Evolutionary conservation across 2,329 filamentous ascomycete genomes (phyloP).

Genomic region (Aspergillus intermedius): DNA sequence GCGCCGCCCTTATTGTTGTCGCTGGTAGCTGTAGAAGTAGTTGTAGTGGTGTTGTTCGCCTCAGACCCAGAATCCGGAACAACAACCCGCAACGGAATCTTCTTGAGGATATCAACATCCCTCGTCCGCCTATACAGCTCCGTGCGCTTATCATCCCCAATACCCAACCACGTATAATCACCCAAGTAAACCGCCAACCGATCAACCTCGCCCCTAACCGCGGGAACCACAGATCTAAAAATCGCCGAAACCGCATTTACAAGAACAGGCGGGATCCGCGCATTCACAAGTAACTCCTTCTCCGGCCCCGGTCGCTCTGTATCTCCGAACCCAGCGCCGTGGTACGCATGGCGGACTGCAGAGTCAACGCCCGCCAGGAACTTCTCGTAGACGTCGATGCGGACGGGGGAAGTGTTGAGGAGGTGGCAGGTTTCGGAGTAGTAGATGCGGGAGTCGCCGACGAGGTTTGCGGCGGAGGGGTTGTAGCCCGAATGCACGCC

Average conservation of each 20-base stretch:
- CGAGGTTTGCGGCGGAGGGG: slow-evolving; percentile 33
- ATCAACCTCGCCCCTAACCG: slow-evolving; percentile 56
- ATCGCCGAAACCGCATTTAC: slow-evolving; percentile 44
- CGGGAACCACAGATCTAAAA: slow-evolving; percentile 46
- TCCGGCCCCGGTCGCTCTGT: slow-evolving; percentile 45
- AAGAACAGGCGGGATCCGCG: slow-evolving; percentile 46
- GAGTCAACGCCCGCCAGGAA: slow-evolving; percentile 60
- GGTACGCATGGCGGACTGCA: slow-evolving; percentile 56
- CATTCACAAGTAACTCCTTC: slow-evolving; percentile 48
- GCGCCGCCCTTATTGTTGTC: slow-evolving; percentile 4
- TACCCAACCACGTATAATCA: slow-evolving; percentile 63
- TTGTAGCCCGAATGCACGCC: slow-evolving; percentile 45
- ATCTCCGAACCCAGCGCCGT: slow-evolving; percentile 38
- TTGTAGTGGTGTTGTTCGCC: neutral
- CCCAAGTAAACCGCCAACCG: slow-evolving; percentile 64
- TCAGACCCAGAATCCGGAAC: neutral
- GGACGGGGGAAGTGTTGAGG: slow-evolving; percentile 49
- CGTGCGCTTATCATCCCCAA: slow-evolving; percentile 53
- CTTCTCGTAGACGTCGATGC: slow-evolving; percentile 56
- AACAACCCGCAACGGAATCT: slow-evolving; percentile 29
- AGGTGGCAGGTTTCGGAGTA: slow-evolving; percentile 51
- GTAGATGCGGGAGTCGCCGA: slow-evolving; percentile 34
- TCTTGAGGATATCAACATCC: slow-evolving; percentile 53
- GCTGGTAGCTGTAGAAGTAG: slow-evolving; percentile 2
- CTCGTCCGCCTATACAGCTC: slow-evolving; percentile 57